phyloP scores from a whole-genome alignment of 352 stramenopile species.

The Plasmopara muralis region DNA sequence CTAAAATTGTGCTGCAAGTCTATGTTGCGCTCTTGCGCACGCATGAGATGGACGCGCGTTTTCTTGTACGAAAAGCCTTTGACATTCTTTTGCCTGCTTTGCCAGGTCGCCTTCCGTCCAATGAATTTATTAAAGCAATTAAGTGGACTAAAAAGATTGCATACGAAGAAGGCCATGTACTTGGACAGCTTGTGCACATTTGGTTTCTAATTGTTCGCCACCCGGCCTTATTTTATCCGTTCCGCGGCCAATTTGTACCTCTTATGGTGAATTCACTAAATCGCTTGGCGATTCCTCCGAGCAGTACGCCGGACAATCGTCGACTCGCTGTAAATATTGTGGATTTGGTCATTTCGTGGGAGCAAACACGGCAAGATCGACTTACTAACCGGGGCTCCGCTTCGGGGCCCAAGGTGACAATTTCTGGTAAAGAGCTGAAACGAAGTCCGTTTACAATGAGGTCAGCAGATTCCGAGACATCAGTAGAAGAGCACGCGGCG shows the following conservation, averaged over 20 bases:
- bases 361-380: constrained; percentile 79
- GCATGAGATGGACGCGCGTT: constrained; percentile 92
- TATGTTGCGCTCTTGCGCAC: constrained; percentile 92
- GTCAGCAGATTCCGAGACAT: constrained; percentile 8
- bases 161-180: constrained; percentile 94
- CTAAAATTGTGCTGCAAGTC: constrained; percentile 97
- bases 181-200: constrained; percentile 95
- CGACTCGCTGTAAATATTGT: constrained; percentile 91
- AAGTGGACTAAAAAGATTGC: constrained; percentile 98
- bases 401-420: constrained; percentile 12
- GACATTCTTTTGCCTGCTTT: constrained; percentile 94
- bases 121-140: constrained; percentile 94
- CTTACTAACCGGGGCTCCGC: constrained; percentile 24
- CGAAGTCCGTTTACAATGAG: constrained; percentile 24
- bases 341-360: constrained; percentile 95
- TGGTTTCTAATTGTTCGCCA: constrained; percentile 96
- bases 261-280: constrained; percentile 96
- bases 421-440: constrained; percentile 28
- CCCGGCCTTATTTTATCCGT: constrained; percentile 89
- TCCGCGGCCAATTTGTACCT: constrained; percentile 90
- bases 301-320: constrained; percentile 89
- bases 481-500: constrained; percentile 16
- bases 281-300: constrained; percentile 91
- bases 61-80: constrained; percentile 91
- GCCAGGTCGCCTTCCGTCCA: constrained; percentile 73